Evolutionary conservation across 345 rosid species (phyloP).

Genomic region (Gossypium arboreum): DNA sequence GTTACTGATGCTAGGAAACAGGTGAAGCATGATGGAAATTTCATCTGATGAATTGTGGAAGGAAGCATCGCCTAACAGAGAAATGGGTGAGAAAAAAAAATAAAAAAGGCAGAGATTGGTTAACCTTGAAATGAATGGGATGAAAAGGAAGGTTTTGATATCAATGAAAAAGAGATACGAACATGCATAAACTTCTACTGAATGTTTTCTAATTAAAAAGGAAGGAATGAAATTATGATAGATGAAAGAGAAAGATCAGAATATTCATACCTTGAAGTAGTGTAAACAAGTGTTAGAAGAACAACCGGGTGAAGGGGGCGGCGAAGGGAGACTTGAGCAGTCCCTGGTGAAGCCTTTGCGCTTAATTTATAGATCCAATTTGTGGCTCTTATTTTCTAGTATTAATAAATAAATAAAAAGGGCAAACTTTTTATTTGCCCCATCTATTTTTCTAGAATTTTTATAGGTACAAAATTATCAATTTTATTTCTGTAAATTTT

Average conservation of each 20-base stretch:
- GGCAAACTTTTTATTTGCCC: too few relatives aligned
- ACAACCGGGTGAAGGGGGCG: not conserved
- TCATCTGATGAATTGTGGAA: not conserved
- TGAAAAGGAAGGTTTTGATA: too few relatives aligned
- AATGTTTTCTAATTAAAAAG: not conserved
- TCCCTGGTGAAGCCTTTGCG: too few relatives aligned
- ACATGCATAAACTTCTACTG: not conserved
- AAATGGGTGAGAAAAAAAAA: not conserved
- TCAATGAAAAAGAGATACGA: not conserved
- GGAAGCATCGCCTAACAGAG: not conserved
- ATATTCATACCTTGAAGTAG: not conserved
- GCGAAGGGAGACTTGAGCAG: too few relatives aligned
- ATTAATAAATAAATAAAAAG: too few relatives aligned
- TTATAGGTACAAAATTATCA: too few relatives aligned
- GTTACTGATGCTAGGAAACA: not conserved
- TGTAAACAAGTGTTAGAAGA: not conserved
- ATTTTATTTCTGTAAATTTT: too few relatives aligned
- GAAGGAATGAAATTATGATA: too few relatives aligned
- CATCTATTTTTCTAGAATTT: too few relatives aligned
- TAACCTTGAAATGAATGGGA: too few relatives aligned
- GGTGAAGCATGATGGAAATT: not conserved
- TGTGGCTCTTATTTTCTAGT: too few relatives aligned
- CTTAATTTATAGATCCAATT: too few relatives aligned
- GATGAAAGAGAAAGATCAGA: not conserved
- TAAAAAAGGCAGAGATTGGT: not conserved